Conservation (phyloP, 1,139 yeast species). For the Geotrichum citri-aurantii region DNA sequence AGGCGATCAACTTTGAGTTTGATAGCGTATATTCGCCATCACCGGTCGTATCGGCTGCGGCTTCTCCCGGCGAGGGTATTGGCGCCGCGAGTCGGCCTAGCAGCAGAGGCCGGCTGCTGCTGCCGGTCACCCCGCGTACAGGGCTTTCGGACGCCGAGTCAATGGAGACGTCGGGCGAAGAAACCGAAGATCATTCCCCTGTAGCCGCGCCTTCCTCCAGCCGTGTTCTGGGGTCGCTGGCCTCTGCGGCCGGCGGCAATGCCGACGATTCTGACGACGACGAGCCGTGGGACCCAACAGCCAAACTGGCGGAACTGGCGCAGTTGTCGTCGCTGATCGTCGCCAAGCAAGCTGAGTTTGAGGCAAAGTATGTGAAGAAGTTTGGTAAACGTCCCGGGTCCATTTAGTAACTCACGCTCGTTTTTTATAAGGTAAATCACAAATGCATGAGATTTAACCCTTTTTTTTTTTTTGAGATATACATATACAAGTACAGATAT, state of each 20-base stretch:
- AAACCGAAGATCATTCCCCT: not conserved
- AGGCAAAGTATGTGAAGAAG: constrained; percentile 9
- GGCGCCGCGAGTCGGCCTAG: not conserved
- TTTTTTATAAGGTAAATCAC: no score
- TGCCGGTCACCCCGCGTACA: not conserved
- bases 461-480: no score
- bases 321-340: constrained; percentile 23
- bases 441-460: no score
- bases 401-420: not conserved
- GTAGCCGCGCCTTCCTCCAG: not conserved
- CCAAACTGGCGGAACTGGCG: constrained; percentile 27
- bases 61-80: not conserved
- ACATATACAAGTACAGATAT: no score
- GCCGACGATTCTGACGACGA: constrained; percentile 10
- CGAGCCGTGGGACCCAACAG: constrained; percentile 25
- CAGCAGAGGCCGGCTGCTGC: not conserved
- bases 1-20: not conserved
- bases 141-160: not conserved
- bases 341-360: constrained; percentile 20
- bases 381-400: constrained; percentile 1
- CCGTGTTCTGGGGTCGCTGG: not conserved
- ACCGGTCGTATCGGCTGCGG: not conserved
- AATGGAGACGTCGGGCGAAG: not conserved
- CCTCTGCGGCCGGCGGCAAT: no score
- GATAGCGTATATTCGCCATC: not conserved